Conservation (phyloP, 495 filamentous ascomycete species). For the Poronia punctata region DNA sequence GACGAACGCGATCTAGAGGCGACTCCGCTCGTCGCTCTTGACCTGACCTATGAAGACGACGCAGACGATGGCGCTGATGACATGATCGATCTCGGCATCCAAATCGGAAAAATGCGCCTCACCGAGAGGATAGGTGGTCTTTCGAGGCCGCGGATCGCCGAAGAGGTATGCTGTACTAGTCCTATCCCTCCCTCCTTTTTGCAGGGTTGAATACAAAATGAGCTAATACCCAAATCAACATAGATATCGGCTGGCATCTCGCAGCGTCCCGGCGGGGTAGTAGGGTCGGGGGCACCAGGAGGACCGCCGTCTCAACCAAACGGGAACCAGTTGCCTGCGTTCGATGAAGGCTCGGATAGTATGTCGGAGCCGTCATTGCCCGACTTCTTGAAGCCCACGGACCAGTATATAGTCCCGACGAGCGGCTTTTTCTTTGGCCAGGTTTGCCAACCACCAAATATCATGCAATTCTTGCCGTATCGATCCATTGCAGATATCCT, state of each 20-base stretch:
- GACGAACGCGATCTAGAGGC: slow-evolving; percentile 46
- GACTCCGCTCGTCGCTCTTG: slow-evolving; percentile 48
- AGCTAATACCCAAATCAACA: slow-evolving; percentile 2
- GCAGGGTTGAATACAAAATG: slow-evolving; percentile 11
- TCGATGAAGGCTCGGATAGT: slow-evolving; percentile 12
- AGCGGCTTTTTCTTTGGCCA: slow-evolving; percentile 62
- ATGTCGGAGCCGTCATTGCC: slow-evolving; percentile 20
- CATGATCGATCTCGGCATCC: slow-evolving; percentile 61
- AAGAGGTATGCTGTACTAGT: slow-evolving; percentile 48
- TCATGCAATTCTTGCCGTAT: slow-evolving; percentile 52
- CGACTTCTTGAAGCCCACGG: slow-evolving; percentile 44
- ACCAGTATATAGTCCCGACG: slow-evolving; percentile 50
- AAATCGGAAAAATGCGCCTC: slow-evolving; percentile 62
- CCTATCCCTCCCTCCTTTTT: neutral
- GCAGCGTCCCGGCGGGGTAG: slow-evolving; percentile 1
- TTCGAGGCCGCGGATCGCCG: slow-evolving; percentile 52
- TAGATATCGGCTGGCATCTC: slow-evolving; percentile 26
- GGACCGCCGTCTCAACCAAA: slow-evolving; percentile 9
- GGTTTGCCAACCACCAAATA: slow-evolving; percentile 33
- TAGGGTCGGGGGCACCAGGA: too few relatives aligned
- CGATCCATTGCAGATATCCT: slow-evolving; percentile 46
- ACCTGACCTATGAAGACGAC: slow-evolving; percentile 59
- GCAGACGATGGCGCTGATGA: slow-evolving; percentile 51
- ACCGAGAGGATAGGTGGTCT: slow-evolving; percentile 63
- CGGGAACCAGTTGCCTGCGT: slow-evolving; percentile 10